These are phyloP conservation scores for Teratosphaeria gauchensis DNA, from an alignment of 2,329 filamentous ascomycete species.

Conservation along the genomic window DNA sequence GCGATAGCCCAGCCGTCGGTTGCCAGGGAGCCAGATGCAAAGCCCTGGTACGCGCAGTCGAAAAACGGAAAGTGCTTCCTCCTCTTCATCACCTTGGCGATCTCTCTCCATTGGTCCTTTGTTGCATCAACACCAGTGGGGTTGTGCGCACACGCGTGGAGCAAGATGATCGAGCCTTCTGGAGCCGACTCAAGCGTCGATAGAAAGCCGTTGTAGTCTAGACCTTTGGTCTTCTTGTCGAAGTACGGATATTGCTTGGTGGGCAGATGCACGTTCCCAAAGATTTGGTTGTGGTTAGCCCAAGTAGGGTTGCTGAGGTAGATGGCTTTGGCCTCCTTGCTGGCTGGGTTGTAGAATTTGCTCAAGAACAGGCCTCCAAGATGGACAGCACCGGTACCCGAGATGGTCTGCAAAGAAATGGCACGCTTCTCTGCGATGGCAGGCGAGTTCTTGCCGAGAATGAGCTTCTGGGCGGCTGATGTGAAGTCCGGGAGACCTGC, in stretches of 20 bases:
- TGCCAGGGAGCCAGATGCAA: constrained; percentile 80
- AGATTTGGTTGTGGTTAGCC: constrained; percentile 99
- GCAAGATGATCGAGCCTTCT: constrained; percentile 71
- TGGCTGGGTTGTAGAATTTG: constrained; percentile 65
- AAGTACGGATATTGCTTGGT: constrained; percentile 91
- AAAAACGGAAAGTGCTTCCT: constrained; percentile 96
- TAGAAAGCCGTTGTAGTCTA: constrained; percentile 88
- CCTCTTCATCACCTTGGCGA: constrained; percentile 64
- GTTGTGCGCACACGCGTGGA: constrained; percentile 96
- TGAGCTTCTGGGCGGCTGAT: constrained; percentile 79
- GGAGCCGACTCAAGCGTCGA: constrained; percentile 59
- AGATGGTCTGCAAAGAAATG: constrained; percentile 85
- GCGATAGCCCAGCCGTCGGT: constrained; percentile 86
- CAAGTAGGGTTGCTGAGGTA: constrained; percentile 95
- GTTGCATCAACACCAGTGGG: constrained; percentile 95
- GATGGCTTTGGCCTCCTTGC: constrained; percentile 56
- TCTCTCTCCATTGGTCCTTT: constrained; percentile 84
- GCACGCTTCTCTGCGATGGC: constrained; percentile 76
- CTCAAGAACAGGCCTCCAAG: constrained; percentile 86
- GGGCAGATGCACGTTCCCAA: constrained; percentile 74
- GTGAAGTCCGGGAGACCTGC: constrained; percentile 80
- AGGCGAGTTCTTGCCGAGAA: constrained; percentile 69
- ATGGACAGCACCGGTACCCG: constrained; percentile 90
- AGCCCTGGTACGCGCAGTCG: constrained; percentile 95
- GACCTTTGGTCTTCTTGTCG: constrained; percentile 73